Base-by-base conservation (phyloP, 139 green algal genomes). In the Coelastrella sp. region DNA sequence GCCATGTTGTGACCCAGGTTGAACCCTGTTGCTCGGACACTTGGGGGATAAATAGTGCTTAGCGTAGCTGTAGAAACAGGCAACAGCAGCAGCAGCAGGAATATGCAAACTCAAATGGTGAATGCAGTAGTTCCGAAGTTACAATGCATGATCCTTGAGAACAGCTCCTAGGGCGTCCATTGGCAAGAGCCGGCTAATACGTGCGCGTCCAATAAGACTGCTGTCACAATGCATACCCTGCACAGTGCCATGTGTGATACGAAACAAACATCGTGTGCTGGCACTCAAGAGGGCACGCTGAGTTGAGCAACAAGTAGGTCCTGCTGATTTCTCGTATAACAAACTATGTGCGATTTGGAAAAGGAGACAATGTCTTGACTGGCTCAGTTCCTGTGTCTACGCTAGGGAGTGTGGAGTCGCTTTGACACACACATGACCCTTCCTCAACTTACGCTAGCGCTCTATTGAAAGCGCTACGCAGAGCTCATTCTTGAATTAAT, bases 1-100 rank as follows among this genome's bases (percentile, higher is more conserved):
- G 58, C 17, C 14, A 75, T 59, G 80, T 75, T 86, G 22, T 73
- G 58, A 13, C 81, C 81, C 23, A 86, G 65, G n/a, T 86, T 86
- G 60, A 75, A 86, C 8, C 80, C 80, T 20, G 58, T 86, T 11
- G 80, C 73, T 8, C 85, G 57, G 10, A 89, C 85, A 20, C 19
- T 75, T 19, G 85, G 8, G 10, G 73, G 73, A 54, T 81, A 89
- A 4, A 89, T 66, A 23, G 8, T 80, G 22, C 74, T 80, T 2
- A 22, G 20, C 10, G 71, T 77, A 5, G 71, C 71, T 71, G 64
- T 14, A 71, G 11, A 71, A 11, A 71, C 64, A 71, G 11, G 16
- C 61, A 71, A 20, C 13, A 20, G 4, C 64, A 71, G 64, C 64
- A 71, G 64, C 64, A 71, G 32, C 32, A 47, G 32, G n/a, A n/a